phyloP scores from a whole-genome alignment of 2,329 filamentous ascomycete species.

The Paramyrothecium sp. region DNA sequence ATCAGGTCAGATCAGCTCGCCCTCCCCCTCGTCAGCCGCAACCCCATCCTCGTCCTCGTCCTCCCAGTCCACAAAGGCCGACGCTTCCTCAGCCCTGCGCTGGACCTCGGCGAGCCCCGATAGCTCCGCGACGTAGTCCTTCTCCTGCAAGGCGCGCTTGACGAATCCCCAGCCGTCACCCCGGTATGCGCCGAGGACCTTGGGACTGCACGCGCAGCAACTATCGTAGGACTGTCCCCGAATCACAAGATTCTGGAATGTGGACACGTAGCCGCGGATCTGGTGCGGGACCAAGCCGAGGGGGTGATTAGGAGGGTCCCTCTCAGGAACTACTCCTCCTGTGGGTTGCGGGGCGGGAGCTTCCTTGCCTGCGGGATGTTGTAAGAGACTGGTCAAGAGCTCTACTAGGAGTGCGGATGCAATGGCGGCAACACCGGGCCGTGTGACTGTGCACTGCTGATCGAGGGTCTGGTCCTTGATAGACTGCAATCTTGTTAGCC shows the following conservation, averaged over 20 bases:
- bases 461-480: constrained; percentile 94
- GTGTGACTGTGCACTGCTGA: constrained; percentile 96
- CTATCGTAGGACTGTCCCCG: constrained; percentile 74
- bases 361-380: constrained; percentile 73
- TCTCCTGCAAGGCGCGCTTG: constrained; percentile 69
- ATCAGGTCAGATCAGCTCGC: constrained; percentile 42
- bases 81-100: constrained; percentile 51
- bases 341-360: constrained; percentile 54
- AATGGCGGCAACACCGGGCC: constrained; percentile 87
- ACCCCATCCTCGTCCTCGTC: constrained; percentile 46
- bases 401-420: constrained; percentile 91
- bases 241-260: constrained; percentile 72
- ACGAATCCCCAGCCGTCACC: constrained; percentile 74
- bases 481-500: constrained; percentile 53
- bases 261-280: constrained; percentile 73
- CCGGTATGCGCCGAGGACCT: constrained; percentile 67
- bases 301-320: constrained; percentile 57
- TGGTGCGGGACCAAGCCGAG: constrained; percentile 76
- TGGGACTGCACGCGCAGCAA: constrained; percentile 76
- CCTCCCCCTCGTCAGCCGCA: constrained; percentile 50
- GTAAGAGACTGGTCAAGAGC: constrained; percentile 80
- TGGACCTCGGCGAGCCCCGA: constrained; percentile 74
- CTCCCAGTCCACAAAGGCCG: constrained; percentile 59
- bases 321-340: constrained; percentile 42
- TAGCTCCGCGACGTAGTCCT: constrained; percentile 75